Percentiles rank a stretch among this genome's conserved stretches.
These are phyloP conservation scores for Periconia macrospinosa DNA, from an alignment of 2,329 filamentous ascomycete species.

Conservation along the genomic window DNA sequence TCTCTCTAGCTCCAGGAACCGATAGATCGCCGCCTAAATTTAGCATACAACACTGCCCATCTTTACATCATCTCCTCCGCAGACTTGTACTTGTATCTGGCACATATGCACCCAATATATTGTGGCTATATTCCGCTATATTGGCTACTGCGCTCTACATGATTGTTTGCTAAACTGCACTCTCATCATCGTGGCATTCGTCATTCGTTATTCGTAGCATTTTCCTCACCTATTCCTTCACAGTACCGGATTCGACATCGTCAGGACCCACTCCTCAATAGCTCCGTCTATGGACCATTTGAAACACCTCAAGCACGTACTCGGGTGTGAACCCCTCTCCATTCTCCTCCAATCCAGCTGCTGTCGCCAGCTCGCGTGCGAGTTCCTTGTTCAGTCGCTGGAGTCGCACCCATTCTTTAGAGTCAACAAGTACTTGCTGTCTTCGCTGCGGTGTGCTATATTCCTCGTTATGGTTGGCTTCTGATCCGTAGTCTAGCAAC, in stretches of 20 bases:
- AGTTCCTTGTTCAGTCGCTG: constrained; percentile 4
- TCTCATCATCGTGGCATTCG: background rate
- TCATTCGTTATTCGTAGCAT: background rate
- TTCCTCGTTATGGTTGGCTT: background rate
- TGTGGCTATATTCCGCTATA: too few species aligned
- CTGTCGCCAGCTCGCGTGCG: background rate
- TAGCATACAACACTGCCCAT: constrained; percentile 1
- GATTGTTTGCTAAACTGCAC: too few species aligned
- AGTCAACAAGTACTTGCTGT: background rate
- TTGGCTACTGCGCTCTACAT: too few species aligned
- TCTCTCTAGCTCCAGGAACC: background rate
- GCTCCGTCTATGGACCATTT: background rate
- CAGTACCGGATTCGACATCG: background rate
- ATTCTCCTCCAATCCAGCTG: background rate
- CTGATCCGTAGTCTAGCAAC: background rate
- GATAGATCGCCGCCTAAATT: constrained; percentile 4
- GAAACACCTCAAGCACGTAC: constrained; percentile 2
- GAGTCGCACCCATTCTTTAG: background rate
- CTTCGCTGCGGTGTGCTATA: background rate
- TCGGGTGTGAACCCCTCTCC: background rate
- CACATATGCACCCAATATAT: too few species aligned
- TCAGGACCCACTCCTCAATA: background rate
- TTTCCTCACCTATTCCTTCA: background rate
- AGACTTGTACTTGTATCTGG: too few species aligned
- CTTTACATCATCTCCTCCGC: too few species aligned